Evolutionary conservation across 371 early-diverging fungal genomes (phyloP).

Genomic region (Caulochytrium protostelioides): DNA sequence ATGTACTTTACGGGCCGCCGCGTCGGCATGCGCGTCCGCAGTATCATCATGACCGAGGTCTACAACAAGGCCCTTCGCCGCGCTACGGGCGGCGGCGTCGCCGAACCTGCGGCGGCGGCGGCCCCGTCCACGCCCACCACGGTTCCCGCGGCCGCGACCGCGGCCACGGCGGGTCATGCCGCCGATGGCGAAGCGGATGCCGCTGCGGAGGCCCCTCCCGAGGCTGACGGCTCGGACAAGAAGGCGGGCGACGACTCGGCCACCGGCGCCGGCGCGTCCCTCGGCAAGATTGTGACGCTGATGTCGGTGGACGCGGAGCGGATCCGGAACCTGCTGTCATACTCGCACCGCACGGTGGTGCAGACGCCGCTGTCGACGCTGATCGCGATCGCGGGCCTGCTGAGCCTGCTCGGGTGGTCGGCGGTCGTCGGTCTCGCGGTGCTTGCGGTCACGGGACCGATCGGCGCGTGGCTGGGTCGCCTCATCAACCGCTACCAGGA

Average conservation of each 20-base stretch:
- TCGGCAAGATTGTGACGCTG: constrained; percentile 13
- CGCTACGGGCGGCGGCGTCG: not conserved
- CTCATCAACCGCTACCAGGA: not conserved
- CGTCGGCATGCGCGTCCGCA: constrained; percentile 9
- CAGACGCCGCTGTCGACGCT: no score
- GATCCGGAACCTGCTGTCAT: constrained; percentile 9
- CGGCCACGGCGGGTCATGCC: no score
- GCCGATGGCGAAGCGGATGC: no score
- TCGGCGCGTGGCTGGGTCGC: constrained; percentile 3
- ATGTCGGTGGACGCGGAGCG: constrained; percentile 15
- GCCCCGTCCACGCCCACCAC: no score
- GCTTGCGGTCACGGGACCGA: constrained; percentile 7
- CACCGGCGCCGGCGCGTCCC: constrained; percentile 4
- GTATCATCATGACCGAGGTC: constrained; percentile 14
- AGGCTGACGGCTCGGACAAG: constrained; percentile 1
- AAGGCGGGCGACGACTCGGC: not conserved
- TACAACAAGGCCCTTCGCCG: constrained; percentile 15
- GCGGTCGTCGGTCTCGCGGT: constrained; percentile 11
- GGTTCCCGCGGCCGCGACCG: no score
- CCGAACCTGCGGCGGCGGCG: no score
- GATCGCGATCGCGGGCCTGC: no score
- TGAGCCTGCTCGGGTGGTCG: constrained; percentile 12
- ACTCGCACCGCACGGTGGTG: no score
- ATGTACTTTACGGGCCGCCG: constrained; percentile 11
- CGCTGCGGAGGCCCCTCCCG: no score